Percentiles rank a stretch among this genome's conserved stretches.
phyloP scores from a whole-genome alignment of 768 basidiomycete genomes.

The Panellus pusillus region DNA sequence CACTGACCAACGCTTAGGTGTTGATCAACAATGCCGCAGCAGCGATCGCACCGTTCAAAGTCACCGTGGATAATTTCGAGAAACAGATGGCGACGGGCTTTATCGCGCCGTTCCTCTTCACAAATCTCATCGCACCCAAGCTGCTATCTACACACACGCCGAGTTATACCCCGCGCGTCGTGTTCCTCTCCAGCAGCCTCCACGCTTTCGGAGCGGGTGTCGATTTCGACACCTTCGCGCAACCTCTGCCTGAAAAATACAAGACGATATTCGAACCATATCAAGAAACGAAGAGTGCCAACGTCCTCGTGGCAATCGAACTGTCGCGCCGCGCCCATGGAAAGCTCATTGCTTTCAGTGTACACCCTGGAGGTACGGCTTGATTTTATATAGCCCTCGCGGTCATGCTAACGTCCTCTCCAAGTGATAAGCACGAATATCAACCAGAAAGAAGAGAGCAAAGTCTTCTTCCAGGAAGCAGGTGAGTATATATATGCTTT shows the following conservation, averaged over 20 bases:
- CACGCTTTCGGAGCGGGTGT: background rate
- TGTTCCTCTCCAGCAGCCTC: background rate
- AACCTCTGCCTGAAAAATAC: background rate
- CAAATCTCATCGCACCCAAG: conserved; percentile 1
- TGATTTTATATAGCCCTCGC: no score
- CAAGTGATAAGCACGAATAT: background rate
- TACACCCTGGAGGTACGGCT: conserved; percentile 1
- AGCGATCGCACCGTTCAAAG: background rate
- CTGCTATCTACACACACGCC: background rate
- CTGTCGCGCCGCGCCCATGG: background rate
- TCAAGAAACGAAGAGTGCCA: background rate
- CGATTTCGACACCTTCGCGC: background rate
- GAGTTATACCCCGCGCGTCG: background rate
- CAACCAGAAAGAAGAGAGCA: background rate
- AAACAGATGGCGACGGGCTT: background rate
- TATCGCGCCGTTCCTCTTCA: conserved; percentile 10
- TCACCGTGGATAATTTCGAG: background rate
- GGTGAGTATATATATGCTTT: no score
- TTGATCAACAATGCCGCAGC: conserved; percentile 8
- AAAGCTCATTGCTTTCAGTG: background rate
- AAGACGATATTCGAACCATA: no score
- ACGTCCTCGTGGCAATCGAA: background rate
- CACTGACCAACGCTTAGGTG: background rate
- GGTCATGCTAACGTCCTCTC: no score
- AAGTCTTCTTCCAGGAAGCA: no score